These are phyloP conservation scores for Plasmodium vivax DNA, from an alignment of 169 alveolate genomes.

Conservation along the genomic window DNA sequence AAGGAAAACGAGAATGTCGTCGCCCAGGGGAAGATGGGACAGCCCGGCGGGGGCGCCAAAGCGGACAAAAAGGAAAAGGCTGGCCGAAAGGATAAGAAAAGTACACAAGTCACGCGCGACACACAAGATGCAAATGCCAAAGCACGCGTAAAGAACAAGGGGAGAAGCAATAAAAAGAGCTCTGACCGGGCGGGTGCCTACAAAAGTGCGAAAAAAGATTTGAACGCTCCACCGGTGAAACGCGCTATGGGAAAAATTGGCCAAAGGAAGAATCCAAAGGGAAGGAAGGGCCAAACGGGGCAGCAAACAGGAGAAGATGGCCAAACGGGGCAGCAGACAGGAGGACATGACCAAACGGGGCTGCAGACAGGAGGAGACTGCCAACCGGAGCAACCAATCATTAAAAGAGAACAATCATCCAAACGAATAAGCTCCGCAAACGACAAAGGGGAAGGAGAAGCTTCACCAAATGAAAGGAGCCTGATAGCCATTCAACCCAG, in stretches of 20 bases:
- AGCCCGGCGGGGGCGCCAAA: not conserved
- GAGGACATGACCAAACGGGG: too few species aligned
- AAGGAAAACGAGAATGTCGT: not conserved
- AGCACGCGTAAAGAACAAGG: not conserved
- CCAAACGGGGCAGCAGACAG: too few species aligned
- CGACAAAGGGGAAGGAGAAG: not conserved
- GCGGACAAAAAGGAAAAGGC: not conserved
- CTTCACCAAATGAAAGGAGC: not conserved
- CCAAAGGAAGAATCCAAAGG: not conserved
- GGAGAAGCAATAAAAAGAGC: not conserved
- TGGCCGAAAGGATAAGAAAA: not conserved
- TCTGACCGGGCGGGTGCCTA: not conserved
- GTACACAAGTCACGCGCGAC: not conserved
- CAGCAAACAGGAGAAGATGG: not conserved
- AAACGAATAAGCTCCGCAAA: slow-evolving; percentile 2
- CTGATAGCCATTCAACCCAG: not conserved
- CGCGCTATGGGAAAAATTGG: not conserved
- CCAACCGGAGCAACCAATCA: not conserved
- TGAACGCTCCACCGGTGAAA: not conserved
- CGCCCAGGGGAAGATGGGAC: not conserved
- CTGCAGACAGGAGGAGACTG: too few species aligned
- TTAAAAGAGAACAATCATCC: not conserved
- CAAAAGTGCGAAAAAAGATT: not conserved
- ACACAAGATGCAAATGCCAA: not conserved
- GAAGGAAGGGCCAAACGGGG: not conserved